These are phyloP conservation scores for Didymella pinodella DNA, from an alignment of 2,329 filamentous ascomycete species.

Conservation along the genomic window DNA sequence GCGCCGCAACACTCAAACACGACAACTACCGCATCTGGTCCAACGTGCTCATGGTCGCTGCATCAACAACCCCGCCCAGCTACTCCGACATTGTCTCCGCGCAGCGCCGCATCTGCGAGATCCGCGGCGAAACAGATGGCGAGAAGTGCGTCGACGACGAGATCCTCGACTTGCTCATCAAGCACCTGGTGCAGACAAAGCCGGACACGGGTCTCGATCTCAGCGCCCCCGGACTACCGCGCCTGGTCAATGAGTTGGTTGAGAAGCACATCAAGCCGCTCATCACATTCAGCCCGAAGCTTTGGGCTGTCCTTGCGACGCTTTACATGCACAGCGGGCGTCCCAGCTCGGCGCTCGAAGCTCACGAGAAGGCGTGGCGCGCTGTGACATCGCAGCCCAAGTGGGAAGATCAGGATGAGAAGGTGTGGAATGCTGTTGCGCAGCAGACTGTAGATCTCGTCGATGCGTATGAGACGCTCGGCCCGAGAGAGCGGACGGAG, in stretches of 20 bases:
- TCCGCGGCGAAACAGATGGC: conserved; percentile 70
- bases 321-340: conserved; percentile 77
- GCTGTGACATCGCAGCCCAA: conserved; percentile 66
- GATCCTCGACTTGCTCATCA: conserved; percentile 74
- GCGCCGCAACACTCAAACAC: conserved; percentile 81
- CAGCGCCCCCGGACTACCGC: conserved; percentile 59
- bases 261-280: conserved; percentile 80
- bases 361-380: conserved; percentile 90
- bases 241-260: conserved; percentile 73
- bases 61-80: conserved; percentile 77
- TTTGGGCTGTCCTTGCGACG: conserved; percentile 78
- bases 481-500: conserved; percentile 58
- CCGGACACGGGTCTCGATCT: conserved; percentile 51
- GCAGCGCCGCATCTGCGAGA: conserved; percentile 75
- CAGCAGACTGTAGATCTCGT: conserved; percentile 82
- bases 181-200: conserved; percentile 66
- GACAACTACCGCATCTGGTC: conserved; percentile 96
- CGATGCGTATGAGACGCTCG: conserved; percentile 80
- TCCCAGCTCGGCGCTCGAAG: conserved; percentile 76
- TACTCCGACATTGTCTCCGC: conserved; percentile 79
- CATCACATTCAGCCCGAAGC: conserved; percentile 78
- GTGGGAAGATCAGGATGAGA: conserved; percentile 65
- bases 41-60: conserved; percentile 88
- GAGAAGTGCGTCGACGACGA: conserved; percentile 81
- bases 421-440: conserved; percentile 76